Conservation (phyloP, 306 rosid genomes). For the Cicer chorassanicum region DNA sequence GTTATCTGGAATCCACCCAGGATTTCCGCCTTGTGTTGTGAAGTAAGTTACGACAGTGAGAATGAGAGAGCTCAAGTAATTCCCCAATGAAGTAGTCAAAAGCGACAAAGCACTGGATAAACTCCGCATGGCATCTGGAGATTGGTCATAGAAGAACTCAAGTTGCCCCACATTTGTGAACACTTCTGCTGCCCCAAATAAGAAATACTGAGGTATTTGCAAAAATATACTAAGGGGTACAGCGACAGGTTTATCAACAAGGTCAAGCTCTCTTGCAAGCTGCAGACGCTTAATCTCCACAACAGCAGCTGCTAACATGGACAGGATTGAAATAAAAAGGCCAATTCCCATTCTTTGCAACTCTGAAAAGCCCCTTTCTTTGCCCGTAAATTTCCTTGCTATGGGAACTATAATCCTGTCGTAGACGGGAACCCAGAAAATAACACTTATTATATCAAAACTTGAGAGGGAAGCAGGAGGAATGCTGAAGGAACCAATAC, state of each 20-base stretch:
- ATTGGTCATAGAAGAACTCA: constrained; percentile 94
- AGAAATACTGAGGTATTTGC: constrained; percentile 89
- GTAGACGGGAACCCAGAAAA: constrained; percentile 90
- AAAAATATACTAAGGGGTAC: constrained; percentile 75
- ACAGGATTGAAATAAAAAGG: constrained; percentile 15
- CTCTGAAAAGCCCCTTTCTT: constrained; percentile 87
- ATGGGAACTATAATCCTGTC: constrained; percentile 82
- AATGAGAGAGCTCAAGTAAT: constrained; percentile 84
- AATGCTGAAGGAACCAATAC: constrained; percentile 78
- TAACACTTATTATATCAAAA: constrained; percentile 78
- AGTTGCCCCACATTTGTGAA: constrained; percentile 86
- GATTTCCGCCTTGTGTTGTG: constrained; percentile 65
- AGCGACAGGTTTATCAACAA: constrained; percentile 62
- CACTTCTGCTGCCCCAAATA: constrained; percentile 89
- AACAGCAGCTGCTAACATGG: constrained; percentile 29
- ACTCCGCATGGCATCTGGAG: constrained; percentile 97
- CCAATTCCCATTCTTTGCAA: constrained; percentile 58
- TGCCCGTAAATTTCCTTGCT: constrained; percentile 79
- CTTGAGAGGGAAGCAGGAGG: constrained; percentile 91
- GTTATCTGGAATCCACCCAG: constrained; percentile 93
- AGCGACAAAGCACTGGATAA: constrained; percentile 88
- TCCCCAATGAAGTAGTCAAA: constrained; percentile 77
- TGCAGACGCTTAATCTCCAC: constrained; percentile 69
- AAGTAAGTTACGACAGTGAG: constrained; percentile 78
- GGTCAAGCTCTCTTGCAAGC: constrained; percentile 66